Conservation (phyloP, 2,329 filamentous ascomycete species). For the Stenocarpella maydis region DNA sequence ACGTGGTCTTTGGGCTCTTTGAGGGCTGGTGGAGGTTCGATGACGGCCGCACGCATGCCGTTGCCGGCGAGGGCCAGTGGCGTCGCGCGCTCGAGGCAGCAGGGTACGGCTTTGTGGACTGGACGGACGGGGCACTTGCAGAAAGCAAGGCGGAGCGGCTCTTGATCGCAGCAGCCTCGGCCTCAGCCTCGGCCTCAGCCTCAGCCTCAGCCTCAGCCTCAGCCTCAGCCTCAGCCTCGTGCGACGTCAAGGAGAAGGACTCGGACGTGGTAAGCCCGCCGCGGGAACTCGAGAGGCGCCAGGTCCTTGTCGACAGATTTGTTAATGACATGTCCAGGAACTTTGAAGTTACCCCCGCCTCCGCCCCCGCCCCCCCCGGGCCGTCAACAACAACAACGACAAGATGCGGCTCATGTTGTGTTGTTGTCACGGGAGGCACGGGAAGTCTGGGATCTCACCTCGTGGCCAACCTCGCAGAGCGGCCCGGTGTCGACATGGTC, state of each 20-base stretch:
- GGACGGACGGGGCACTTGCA: conserved; percentile 40
- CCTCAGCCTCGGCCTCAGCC: too few relatives aligned
- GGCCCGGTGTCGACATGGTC: conserved; percentile 41
- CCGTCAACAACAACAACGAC: not conserved
- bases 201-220: too few relatives aligned
- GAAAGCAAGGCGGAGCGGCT: not conserved
- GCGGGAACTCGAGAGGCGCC: not conserved
- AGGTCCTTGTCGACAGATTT: not conserved
- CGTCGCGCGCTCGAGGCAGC: conserved; percentile 37
- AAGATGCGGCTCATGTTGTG: conserved; percentile 18
- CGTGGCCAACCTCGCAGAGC: conserved; percentile 42
- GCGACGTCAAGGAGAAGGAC: not conserved
- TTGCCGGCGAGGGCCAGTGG: conserved; percentile 40
- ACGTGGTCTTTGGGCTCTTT: conserved; percentile 47
- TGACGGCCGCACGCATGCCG: conserved; percentile 42
- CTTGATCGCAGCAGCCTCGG: not conserved
- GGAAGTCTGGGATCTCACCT: conserved; percentile 51
- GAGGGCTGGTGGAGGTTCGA: conserved; percentile 51
- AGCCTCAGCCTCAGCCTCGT: too few relatives aligned
- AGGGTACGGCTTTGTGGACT: conserved; percentile 44
- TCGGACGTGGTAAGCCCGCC: not conserved
- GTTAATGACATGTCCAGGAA: not conserved
- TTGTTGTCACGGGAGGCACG: conserved; percentile 50
- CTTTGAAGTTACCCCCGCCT: too few relatives aligned
- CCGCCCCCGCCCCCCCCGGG: too few relatives aligned